Evolutionary conservation across 176 grass and related monocot species (phyloP).

Genomic region (Oryza meridionalis): DNA sequence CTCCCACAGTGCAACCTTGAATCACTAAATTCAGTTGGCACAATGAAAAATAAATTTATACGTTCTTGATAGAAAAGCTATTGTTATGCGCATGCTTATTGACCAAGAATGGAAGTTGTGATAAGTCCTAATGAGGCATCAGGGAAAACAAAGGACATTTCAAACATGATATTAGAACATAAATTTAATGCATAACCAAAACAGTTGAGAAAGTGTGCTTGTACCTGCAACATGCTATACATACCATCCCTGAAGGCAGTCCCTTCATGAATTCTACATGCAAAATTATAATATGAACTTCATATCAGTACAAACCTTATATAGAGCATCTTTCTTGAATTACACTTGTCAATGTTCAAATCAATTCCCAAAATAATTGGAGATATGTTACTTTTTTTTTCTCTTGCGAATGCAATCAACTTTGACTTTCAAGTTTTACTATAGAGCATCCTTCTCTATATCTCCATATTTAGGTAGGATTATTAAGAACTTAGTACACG

Average conservation of each 20-base stretch:
- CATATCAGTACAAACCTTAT: constrained; percentile 3
- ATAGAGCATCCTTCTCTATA: neutral
- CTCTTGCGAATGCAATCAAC: neutral
- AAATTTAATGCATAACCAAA: constrained; percentile 21
- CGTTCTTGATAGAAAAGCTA: neutral
- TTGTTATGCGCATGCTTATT: constrained; percentile 13
- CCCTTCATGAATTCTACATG: constrained; percentile 49
- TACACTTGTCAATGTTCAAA: neutral
- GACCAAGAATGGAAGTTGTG: constrained; percentile 5
- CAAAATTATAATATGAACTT: constrained; percentile 23
- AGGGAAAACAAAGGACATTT: constrained; percentile 3
- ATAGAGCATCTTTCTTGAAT: neutral
- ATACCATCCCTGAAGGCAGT: constrained; percentile 34
- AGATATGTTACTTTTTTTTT: neutral
- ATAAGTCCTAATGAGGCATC: neutral
- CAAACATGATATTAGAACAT: neutral
- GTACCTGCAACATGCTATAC: constrained; percentile 49
- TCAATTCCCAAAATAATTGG: neutral
- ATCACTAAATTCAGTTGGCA: constrained; percentile 9
- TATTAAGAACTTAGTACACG: neutral
- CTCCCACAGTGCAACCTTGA: neutral
- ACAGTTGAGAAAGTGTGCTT: neutral
- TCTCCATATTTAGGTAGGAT: neutral
- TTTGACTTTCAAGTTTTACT: neutral
- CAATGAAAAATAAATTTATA: neutral